phyloP scores from a whole-genome alignment of 371 early-diverging fungal species.

The Umbelopsis sp. region DNA sequence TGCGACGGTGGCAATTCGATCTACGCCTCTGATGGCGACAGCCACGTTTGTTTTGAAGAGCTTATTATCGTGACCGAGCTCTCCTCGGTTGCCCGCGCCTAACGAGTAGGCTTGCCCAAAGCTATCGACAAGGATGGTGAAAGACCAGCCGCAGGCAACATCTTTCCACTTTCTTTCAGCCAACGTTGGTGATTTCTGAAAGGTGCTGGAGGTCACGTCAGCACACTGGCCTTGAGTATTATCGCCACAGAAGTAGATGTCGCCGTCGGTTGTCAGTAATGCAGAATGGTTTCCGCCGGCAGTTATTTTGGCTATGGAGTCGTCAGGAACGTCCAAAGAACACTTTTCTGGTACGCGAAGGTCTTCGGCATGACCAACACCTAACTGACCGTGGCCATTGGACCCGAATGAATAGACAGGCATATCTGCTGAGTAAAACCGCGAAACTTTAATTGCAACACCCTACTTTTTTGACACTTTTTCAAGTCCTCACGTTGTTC shows the following conservation, averaged over 20 bases:
- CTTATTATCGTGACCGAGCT: slow-evolving; percentile 41
- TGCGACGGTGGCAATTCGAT: slow-evolving; percentile 42
- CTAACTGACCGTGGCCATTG: slow-evolving; percentile 68
- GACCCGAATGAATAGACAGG: slow-evolving; percentile 62
- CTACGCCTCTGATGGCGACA: slow-evolving; percentile 21
- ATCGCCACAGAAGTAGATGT: slow-evolving; percentile 39
- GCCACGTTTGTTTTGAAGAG: slow-evolving; percentile 24
- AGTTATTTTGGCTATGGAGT: slow-evolving; percentile 30
- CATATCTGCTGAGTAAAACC: neutral
- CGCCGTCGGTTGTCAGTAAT: slow-evolving; percentile 41
- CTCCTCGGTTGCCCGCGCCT: slow-evolving; percentile 57
- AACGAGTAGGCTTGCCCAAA: slow-evolving; percentile 45
- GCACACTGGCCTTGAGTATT: slow-evolving; percentile 40
- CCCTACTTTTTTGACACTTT: neutral
- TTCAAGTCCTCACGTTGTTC: neutral
- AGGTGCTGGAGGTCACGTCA: slow-evolving; percentile 7
- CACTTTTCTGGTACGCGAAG: slow-evolving; percentile 29
- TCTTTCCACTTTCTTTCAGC: slow-evolving; percentile 37
- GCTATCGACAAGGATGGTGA: slow-evolving; percentile 43
- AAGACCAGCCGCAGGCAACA: slow-evolving; percentile 67
- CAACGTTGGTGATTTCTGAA: slow-evolving; percentile 18
- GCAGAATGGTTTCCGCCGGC: slow-evolving; percentile 75
- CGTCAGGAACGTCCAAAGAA: slow-evolving; percentile 28
- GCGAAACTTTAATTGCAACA: neutral
- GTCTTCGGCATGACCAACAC: slow-evolving; percentile 56